Conservation (phyloP, 1,284 basidiomycete species). For the Athelia sp. region DNA sequence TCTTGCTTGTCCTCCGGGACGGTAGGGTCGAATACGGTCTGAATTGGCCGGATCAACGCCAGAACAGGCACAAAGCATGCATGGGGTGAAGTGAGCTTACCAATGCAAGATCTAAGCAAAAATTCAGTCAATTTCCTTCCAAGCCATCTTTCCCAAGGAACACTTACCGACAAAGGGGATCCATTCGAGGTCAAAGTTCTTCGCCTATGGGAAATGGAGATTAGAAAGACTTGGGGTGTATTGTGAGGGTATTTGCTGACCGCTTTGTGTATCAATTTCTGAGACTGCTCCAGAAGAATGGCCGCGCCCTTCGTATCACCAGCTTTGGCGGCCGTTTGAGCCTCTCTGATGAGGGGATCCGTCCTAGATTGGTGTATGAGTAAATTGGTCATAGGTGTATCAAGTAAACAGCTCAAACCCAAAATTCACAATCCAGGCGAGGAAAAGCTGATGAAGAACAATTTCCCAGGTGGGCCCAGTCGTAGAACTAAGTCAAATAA, state of each 20-base stretch:
- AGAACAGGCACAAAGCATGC: no score
- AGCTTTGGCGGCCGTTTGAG: background rate
- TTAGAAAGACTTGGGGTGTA: background rate
- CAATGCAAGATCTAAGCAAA: background rate
- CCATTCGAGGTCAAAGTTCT: background rate
- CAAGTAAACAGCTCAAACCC: background rate
- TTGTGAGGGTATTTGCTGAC: background rate
- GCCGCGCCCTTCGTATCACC: background rate
- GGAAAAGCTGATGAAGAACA: background rate
- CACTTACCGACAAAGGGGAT: background rate
- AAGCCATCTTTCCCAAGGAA: background rate
- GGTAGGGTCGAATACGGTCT: no score
- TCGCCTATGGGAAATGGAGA: background rate
- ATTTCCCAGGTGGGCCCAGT: background rate
- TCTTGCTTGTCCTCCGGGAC: background rate
- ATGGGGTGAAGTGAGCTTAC: no score
- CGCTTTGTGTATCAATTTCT: background rate
- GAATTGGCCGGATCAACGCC: no score
- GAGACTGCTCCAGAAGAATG: background rate
- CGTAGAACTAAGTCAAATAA: background rate
- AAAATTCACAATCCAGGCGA: background rate
- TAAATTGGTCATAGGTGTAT: no score
- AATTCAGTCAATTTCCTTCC: background rate
- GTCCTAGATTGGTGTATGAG: background rate
- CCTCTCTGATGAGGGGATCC: background rate